Percentiles rank a stretch among this genome's conserved stretches.
These are phyloP conservation scores for Zasmidium angulare DNA, from an alignment of 2,329 filamentous ascomycete genomes.

Conservation along the genomic window DNA sequence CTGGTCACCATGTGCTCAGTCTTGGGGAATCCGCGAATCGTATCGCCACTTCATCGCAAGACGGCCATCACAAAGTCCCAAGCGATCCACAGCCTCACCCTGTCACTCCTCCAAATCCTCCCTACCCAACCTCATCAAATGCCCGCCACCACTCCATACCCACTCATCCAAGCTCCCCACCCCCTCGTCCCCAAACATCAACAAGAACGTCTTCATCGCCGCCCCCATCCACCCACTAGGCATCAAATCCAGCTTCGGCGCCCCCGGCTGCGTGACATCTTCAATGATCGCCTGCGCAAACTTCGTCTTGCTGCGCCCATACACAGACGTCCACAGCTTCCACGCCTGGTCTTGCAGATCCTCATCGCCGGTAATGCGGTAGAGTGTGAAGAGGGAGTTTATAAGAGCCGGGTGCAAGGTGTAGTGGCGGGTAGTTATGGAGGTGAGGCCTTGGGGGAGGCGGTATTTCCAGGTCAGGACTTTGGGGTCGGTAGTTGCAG, in stretches of 20 bases:
- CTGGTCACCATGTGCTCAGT: not conserved
- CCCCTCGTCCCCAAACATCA: constrained; percentile 61
- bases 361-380: constrained; percentile 67
- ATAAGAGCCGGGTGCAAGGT: constrained; percentile 75
- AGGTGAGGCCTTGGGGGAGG: constrained; percentile 57
- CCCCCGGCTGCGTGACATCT: constrained; percentile 57
- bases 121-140: constrained; percentile 35
- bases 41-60: too few relatives aligned
- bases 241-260: constrained; percentile 60
- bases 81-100: too few relatives aligned
- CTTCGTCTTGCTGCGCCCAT: constrained; percentile 59
- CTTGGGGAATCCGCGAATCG: not conserved
- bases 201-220: constrained; percentile 66
- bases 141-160: constrained; percentile 49
- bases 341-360: constrained; percentile 69
- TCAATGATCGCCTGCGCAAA: constrained; percentile 65
- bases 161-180: constrained; percentile 58
- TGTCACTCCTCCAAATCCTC: not conserved
- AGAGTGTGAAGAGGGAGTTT: constrained; percentile 77
- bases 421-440: constrained; percentile 59
- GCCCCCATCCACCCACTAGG: constrained; percentile 72
- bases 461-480: constrained; percentile 43
- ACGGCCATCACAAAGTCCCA: too few relatives aligned
- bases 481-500: constrained; percentile 27
- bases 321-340: constrained; percentile 69